Conservation (phyloP, 768 basidiomycete genomes). For the Zangia roseola region DNA sequence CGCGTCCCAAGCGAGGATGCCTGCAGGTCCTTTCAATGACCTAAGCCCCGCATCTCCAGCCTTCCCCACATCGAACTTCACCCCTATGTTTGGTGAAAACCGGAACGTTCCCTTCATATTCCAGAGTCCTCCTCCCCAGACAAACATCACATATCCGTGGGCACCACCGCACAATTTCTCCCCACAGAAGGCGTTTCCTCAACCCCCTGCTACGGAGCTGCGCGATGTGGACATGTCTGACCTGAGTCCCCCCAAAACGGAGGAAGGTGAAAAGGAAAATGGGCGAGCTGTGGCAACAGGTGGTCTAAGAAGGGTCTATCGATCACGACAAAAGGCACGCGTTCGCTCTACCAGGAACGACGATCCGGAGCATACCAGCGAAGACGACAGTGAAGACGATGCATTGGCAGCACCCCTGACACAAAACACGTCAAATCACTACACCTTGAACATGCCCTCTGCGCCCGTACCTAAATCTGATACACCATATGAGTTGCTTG, state of each 20-base stretch:
- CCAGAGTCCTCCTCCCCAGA: constrained; percentile 47
- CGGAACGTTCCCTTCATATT: constrained; percentile 75
- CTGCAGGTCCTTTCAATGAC: constrained; percentile 43
- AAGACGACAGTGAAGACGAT: constrained; percentile 50
- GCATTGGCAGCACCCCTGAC: constrained; percentile 39
- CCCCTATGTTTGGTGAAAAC: constrained; percentile 63
- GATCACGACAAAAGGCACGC: constrained; percentile 52
- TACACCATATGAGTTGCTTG: constrained; percentile 78
- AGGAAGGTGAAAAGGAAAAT: constrained; percentile 40
- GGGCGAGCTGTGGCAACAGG: constrained; percentile 60
- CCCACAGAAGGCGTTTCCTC: constrained; percentile 58
- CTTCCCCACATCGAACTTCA: constrained; percentile 34
- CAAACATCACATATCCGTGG: constrained; percentile 55
- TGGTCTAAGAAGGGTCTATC: constrained; percentile 64
- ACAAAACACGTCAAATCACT: constrained; percentile 71
- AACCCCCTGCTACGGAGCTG: constrained; percentile 43
- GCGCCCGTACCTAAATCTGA: constrained; percentile 57
- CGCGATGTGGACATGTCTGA: constrained; percentile 79
- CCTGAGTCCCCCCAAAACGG: constrained; percentile 54
- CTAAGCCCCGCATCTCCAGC: constrained; percentile 37
- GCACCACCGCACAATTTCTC: constrained; percentile 61
- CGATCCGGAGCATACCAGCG: constrained; percentile 39
- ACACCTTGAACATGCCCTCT: constrained; percentile 78
- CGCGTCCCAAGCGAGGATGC: constrained; percentile 29
- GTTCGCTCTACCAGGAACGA: constrained; percentile 26